Evolutionary conservation across 345 rosid genomes (phyloP), one percentile per base, ranked within the genome.

Genomic region (Salix exigua): DNA sequence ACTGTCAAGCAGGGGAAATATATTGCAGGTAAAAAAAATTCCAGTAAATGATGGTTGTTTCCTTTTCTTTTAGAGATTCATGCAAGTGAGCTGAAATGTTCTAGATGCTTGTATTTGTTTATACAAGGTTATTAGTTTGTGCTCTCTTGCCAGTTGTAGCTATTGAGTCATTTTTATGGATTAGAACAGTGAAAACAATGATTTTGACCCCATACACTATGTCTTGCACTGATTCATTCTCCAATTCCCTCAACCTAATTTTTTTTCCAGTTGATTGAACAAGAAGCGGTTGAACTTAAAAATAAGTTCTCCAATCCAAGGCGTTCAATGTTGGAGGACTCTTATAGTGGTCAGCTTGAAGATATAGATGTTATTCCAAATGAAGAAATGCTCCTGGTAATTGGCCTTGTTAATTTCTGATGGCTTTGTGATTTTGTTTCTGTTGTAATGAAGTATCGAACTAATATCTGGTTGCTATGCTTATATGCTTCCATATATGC

Each of bases 321-420:
- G 75, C 93, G 93, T 74, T 95, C 98, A 37, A 68, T 70, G 75
- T 73, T 95, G 83, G 97, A 93, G 82, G 97, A 93, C 53, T 87
- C 93, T 55, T 97, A 93, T 77, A 77, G 90, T 74, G 97, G 97
- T 70, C 94, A 89, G 84, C 87, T 93, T 78, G 96, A 90, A 72
- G 99, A 95, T 68, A 91, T 93, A 73, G 98, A 95, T 82, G 86
- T 91, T 78, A 88, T 95, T 85, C 98, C 98, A 73, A 95, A 95
- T 81, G 98, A 95, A 70, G 99, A 95, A 88, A 89, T 93, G 88
- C 80, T 95, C 40, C 83, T 95, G 94, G 99, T 90, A 79, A 80
- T 81, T 85, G 74, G 35, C 73, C 2, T 61, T 18, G 35, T 28
- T n/a, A 33, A 17, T 18, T 6, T 73, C 30, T 8, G n/a, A 10